Evolutionary conservation across 2,329 filamentous ascomycete species (phyloP).

Genomic region (Clarireedia monteithiana): DNA sequence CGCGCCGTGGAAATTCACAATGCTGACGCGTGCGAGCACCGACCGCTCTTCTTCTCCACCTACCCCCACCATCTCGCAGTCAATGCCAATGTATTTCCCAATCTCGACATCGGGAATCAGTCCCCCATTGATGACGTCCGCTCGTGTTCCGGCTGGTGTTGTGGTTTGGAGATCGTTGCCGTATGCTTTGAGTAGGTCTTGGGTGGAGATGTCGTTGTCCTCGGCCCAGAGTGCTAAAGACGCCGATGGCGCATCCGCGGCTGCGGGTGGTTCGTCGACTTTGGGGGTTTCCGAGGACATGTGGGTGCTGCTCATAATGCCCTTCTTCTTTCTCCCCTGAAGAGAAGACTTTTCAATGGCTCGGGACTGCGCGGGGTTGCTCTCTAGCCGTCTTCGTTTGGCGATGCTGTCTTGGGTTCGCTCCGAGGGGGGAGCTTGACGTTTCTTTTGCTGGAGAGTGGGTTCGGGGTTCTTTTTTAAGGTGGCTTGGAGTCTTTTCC

Average conservation of each 20-base stretch:
- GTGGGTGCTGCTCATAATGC: conserved; percentile 44
- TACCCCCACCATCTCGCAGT: conserved; percentile 98
- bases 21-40: conserved; percentile 74
- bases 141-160: conserved; percentile 36
- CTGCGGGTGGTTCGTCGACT: conserved; percentile 27
- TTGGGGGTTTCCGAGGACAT: conserved; percentile 22
- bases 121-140: conserved; percentile 56
- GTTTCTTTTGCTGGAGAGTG: conserved; percentile 28
- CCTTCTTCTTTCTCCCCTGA: conserved; percentile 39
- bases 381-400: conserved; percentile 29
- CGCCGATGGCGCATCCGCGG: conserved; percentile 35
- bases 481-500: conserved; percentile 67
- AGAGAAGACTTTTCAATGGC: background rate
- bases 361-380: conserved; percentile 4
- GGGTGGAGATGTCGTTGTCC: conserved; percentile 52
- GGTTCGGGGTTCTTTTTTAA: conserved; percentile 36
- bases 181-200: conserved; percentile 55
- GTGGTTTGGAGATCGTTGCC: conserved; percentile 44
- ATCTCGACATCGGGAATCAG: conserved; percentile 54
- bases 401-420: conserved; percentile 26
- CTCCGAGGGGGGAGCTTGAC: conserved; percentile 17
- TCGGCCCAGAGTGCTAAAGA: conserved; percentile 53
- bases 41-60: conserved; percentile 63
- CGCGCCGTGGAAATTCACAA: conserved; percentile 89
- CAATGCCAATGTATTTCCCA: conserved; percentile 86